Conservation (phyloP, 768 basidiomycete genomes). For the Termitomyces sp. region DNA sequence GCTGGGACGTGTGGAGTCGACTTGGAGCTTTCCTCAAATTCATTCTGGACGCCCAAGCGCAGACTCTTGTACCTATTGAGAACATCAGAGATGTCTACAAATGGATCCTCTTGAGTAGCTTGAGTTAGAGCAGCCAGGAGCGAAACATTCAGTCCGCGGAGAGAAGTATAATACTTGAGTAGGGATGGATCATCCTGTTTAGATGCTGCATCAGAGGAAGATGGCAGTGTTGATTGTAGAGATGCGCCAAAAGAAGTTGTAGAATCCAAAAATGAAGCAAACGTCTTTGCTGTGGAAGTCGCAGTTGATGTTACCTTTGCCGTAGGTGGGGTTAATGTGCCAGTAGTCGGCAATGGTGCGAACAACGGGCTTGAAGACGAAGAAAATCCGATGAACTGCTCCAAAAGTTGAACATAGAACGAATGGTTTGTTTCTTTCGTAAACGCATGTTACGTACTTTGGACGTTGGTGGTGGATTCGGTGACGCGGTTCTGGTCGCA, state of each 20-base stretch:
- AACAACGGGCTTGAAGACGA: neutral
- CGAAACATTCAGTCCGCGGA: slow-evolving; percentile 73
- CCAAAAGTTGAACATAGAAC: neutral
- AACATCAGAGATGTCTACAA: slow-evolving; percentile 52
- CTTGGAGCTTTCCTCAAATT: slow-evolving; percentile 36
- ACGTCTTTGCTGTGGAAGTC: slow-evolving; percentile 45
- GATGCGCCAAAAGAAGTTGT: slow-evolving; percentile 1
- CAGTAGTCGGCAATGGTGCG: neutral
- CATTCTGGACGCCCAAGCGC: slow-evolving; percentile 49
- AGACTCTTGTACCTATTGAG: slow-evolving; percentile 55
- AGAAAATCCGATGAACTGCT: neutral
- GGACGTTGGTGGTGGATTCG: neutral
- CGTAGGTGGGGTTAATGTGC: slow-evolving; percentile 11
- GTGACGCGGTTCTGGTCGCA: neutral
- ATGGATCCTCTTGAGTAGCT: slow-evolving; percentile 63
- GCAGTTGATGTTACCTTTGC: slow-evolving; percentile 26
- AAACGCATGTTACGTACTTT: slow-evolving; percentile 7
- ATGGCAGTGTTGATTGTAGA: slow-evolving; percentile 2
- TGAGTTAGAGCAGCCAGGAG: slow-evolving; percentile 53
- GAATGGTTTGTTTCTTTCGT: slow-evolving; percentile 10
- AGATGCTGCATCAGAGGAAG: slow-evolving; percentile 8
- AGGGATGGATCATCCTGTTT: slow-evolving; percentile 26
- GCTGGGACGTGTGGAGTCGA: slow-evolving; percentile 6
- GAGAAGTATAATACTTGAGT: slow-evolving; percentile 56
- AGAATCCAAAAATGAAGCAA: slow-evolving; percentile 37